Evolutionary conservation across 2,329 filamentous ascomycete species (phyloP).

Genomic region (Ceratocystis cacaofunesta): DNA sequence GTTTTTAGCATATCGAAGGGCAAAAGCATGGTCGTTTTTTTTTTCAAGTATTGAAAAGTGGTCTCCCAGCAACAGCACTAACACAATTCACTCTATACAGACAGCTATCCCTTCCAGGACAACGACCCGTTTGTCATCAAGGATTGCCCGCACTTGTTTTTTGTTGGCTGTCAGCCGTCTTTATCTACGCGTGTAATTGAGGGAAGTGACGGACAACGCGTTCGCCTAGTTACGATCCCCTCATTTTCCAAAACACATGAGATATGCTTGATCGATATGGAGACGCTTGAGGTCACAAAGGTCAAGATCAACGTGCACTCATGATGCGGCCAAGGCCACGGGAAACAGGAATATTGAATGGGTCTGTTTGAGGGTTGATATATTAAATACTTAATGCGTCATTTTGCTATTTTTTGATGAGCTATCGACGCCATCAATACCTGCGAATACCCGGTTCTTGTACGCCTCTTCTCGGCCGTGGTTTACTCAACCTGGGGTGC

Average conservation of each 20-base stretch:
- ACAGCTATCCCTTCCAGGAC: slow-evolving; percentile 93
- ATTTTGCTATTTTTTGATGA: not conserved
- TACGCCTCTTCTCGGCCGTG: not conserved
- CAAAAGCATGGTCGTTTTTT: not conserved
- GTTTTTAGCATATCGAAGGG: slow-evolving; percentile 23
- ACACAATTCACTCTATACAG: slow-evolving; percentile 29
- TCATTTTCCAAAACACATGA: slow-evolving; percentile 65
- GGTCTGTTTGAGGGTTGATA: slow-evolving; percentile 19
- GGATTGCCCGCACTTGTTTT: slow-evolving; percentile 77
- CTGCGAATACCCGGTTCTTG: not conserved
- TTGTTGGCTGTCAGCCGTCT: slow-evolving; percentile 69
- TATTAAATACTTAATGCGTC: not conserved
- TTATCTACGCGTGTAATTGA: slow-evolving; percentile 60
- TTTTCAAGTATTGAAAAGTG: not conserved
- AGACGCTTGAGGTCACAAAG: slow-evolving; percentile 65
- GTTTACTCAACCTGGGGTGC: not conserved
- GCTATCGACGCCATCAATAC: not conserved
- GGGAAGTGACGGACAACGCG: slow-evolving; percentile 50
- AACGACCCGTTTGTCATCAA: slow-evolving; percentile 81
- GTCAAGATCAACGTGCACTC: slow-evolving; percentile 38
- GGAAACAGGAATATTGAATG: not conserved
- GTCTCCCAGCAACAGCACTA: not conserved
- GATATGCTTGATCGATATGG: slow-evolving; percentile 68
- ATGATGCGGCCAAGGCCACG: not conserved
- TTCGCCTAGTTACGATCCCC: slow-evolving; percentile 71